Evolutionary conservation across 495 filamentous ascomycete genomes (phyloP).

Genomic region (Aspergillus bridgeri): DNA sequence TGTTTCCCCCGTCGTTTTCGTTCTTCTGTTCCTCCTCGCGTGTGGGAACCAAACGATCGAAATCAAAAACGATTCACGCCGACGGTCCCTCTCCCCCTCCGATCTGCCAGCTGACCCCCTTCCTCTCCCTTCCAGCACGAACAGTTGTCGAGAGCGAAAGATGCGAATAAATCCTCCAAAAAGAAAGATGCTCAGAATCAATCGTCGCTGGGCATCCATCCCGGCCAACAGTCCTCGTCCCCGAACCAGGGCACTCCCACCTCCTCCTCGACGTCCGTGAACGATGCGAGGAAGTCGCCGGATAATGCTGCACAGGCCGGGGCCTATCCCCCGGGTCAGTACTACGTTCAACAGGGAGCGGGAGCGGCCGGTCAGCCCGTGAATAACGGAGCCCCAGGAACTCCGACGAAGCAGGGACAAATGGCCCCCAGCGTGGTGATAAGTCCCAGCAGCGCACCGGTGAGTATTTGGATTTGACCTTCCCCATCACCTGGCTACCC

Average conservation of each 20-base stretch:
- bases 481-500: not conserved
- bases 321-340: constrained; percentile 33
- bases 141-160: constrained; percentile 94
- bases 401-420: constrained; percentile 64
- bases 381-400: constrained; percentile 57
- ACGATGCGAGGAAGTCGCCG: constrained; percentile 73
- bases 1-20: constrained; percentile 11
- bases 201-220: constrained; percentile 33
- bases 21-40: constrained; percentile 12
- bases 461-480: constrained; percentile 48
- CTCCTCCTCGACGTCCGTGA: constrained; percentile 83
- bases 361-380: constrained; percentile 36
- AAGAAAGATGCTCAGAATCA: constrained; percentile 70
- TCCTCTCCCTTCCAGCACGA: constrained; percentile 53
- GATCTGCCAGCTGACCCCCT: constrained; percentile 21
- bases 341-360: constrained; percentile 31
- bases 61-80: not conserved
- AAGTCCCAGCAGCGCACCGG: constrained; percentile 90
- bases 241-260: constrained; percentile 69
- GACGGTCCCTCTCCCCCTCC: constrained; percentile 10
- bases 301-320: constrained; percentile 57
- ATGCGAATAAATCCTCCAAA: constrained; percentile 89
- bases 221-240: constrained; percentile 57
- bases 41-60: constrained; percentile 13
- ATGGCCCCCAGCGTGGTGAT: constrained; percentile 89